Percentiles rank a stretch among this genome's conserved stretches.
Evolutionary conservation across 2,329 filamentous ascomycete genomes (phyloP).

Genomic region (Ilyonectria sp.): DNA sequence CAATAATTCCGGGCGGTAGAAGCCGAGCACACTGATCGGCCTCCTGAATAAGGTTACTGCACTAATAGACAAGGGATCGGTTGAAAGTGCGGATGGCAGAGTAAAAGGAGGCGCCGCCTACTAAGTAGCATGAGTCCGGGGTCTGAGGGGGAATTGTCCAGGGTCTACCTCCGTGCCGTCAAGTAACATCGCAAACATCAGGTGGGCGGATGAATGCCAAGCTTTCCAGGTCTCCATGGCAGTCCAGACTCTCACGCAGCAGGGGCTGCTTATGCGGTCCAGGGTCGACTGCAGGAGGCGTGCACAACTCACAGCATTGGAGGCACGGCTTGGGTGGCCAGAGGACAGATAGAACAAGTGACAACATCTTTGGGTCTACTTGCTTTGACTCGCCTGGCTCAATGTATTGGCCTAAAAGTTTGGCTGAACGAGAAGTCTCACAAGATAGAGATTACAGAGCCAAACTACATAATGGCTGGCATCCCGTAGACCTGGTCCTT

Average conservation of each 20-base stretch:
- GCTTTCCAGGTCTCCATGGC: background rate
- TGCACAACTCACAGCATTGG: background rate
- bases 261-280: constrained; percentile 29
- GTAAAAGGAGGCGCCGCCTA: constrained; percentile 14
- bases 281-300: constrained; percentile 25
- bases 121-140: constrained; percentile 13
- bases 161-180: constrained; percentile 12
- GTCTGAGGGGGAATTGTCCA: constrained; percentile 11
- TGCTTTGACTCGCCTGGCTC: background rate
- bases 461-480: background rate
- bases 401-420: background rate
- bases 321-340: background rate
- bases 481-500: background rate
- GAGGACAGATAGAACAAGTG: background rate
- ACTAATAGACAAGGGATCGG: background rate
- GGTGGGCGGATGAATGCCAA: constrained; percentile 17
- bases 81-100: background rate
- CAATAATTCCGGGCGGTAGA: background rate
- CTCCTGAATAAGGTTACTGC: background rate
- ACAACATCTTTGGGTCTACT: background rate
- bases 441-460: background rate
- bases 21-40: background rate
- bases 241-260: background rate
- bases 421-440: background rate
- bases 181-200: constrained; percentile 20